These are phyloP conservation scores for Umbelopsis sp. DNA, from an alignment of 192 early-diverging fungal species.

Conservation along the genomic window DNA sequence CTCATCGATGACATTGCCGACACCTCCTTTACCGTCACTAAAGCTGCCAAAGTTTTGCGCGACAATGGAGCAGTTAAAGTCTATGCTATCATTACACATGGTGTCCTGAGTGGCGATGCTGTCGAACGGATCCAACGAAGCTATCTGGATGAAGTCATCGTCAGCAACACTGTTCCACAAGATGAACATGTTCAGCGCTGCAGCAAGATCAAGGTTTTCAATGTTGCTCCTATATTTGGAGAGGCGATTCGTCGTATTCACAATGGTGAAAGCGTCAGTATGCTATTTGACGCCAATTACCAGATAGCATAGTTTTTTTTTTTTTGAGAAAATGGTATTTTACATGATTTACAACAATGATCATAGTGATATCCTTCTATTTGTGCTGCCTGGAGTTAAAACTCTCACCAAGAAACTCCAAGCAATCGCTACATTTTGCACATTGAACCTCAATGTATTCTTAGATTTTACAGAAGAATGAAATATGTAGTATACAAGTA, in stretches of 20 bases:
- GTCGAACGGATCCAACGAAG: slow-evolving; percentile 79
- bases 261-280: slow-evolving; percentile 92
- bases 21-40: slow-evolving; percentile 85
- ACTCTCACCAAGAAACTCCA: too few relatives aligned
- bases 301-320: slow-evolving; percentile 5
- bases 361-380: too few relatives aligned
- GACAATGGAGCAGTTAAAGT: slow-evolving; percentile 89
- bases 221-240: slow-evolving; percentile 83
- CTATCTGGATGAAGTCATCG: slow-evolving; percentile 82
- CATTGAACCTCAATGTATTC: too few relatives aligned
- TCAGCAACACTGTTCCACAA: slow-evolving; percentile 94
- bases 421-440: too few relatives aligned
- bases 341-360: too few relatives aligned
- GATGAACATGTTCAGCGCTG: slow-evolving; percentile 79
- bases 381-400: too few relatives aligned
- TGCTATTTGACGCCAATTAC: slow-evolving; percentile 62
- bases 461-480: too few relatives aligned
- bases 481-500: too few relatives aligned
- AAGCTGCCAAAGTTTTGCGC: slow-evolving; percentile 84
- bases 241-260: slow-evolving; percentile 96
- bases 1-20: slow-evolving; percentile 97
- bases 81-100: slow-evolving; percentile 94
- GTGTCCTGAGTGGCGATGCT: slow-evolving; percentile 84
- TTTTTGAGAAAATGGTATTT: too few relatives aligned
- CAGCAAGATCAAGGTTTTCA: slow-evolving; percentile 80